Evolutionary conservation across 257 asterid species (phyloP), one percentile per base, ranked within the genome.

Genomic region (Nicotiana tabacum): DNA sequence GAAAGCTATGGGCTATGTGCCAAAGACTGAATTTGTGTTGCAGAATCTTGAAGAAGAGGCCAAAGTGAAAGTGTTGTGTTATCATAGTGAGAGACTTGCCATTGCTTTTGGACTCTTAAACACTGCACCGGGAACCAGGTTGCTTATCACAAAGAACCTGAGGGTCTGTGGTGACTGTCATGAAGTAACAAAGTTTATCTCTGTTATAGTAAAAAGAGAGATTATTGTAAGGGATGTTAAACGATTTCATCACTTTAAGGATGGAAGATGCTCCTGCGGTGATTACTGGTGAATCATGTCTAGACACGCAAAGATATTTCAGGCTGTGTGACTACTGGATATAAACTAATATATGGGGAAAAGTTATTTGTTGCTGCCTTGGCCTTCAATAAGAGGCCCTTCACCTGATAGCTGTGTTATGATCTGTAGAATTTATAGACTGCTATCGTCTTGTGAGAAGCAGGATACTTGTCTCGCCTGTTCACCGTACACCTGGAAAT

Each of bases 71-170:
- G 90, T 92, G 92, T 66, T 92, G 86, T 67, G 88, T n/a, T 84
- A 85, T 84, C 94, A 93, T 76, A 90, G 92, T 11, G 93, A 92
- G 86, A 87, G 96, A 83, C 93, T 93, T 56, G 92, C 96, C 51
- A 90, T 90, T 83, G 94, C 88, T 48, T 90, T 85, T 15, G 96
- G 92, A 83, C 85, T 90, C 72, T 53, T 90, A 89, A 93, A 89
- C 68, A 88, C 90, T 0, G 33, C 82, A 16, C 90, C 84, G 2
- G 93, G 92, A 74, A 86, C 91, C 57, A 88, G 90, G 82, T 69
- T 93, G 87, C 35, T 90, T 83, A 67, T 93, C 60, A 89, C 91
- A 15, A 88, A 91, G 91, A 92, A 91, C 88, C 90, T 92, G 9
- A 89, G 95, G 84, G 92, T 91, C 32, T 90, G 97, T 29, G 91